Evolutionary conservation across 2,329 filamentous ascomycete species (phyloP).

Genomic region (Periconia digitata): DNA sequence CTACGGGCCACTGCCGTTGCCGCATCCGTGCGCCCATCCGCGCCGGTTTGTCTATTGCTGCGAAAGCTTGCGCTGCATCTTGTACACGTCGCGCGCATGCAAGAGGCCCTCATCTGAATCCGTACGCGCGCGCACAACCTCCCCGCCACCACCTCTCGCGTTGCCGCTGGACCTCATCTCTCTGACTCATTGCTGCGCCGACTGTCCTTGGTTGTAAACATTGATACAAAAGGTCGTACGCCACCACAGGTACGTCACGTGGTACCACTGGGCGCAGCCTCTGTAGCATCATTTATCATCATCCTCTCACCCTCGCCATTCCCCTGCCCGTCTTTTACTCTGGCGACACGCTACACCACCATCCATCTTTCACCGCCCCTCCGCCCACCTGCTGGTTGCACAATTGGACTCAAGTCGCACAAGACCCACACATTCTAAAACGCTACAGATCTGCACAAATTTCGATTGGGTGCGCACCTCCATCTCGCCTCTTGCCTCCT

Average conservation of each 20-base stretch:
- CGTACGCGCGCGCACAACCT: constrained; percentile 16
- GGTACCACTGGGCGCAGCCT: constrained; percentile 7
- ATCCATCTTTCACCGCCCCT: not conserved
- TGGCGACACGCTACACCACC: constrained; percentile 8
- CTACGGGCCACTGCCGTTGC: constrained; percentile 12
- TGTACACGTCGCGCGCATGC: constrained; percentile 19
- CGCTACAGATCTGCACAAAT: constrained; percentile 7
- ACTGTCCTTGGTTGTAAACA: constrained; percentile 9
- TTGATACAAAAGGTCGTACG: constrained; percentile 21
- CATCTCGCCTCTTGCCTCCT: not conserved
- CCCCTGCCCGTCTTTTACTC: not conserved
- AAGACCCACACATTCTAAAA: constrained; percentile 6
- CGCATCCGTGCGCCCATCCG: constrained; percentile 18
- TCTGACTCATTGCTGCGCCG: constrained; percentile 31
- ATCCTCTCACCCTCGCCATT: not conserved
- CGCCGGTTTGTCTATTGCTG: constrained; percentile 20
- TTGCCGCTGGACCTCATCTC: constrained; percentile 16
- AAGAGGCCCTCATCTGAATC: constrained; percentile 16
- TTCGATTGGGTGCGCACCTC: not conserved
- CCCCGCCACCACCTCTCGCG: constrained; percentile 22
- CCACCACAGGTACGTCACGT: constrained; percentile 40
- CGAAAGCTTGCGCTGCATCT: constrained; percentile 11
- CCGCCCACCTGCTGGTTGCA: constrained; percentile 12
- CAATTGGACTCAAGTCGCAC: constrained; percentile 9
- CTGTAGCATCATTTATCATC: not conserved